These are phyloP conservation scores for Starmerella geochares DNA, from an alignment of 805 yeast genomes.

Conservation along the genomic window DNA sequence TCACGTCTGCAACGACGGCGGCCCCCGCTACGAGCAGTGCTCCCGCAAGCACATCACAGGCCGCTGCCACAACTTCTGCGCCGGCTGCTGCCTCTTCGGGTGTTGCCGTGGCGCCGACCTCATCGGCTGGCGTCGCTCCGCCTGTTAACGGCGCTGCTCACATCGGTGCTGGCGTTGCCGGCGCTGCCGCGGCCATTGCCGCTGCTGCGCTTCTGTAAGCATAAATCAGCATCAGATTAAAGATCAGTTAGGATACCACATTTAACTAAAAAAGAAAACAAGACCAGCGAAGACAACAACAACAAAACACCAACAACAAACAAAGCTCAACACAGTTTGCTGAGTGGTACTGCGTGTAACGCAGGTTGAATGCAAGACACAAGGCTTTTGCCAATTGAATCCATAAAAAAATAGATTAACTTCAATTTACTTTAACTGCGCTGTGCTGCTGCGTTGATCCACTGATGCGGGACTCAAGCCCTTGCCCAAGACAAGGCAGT, in stretches of 20 bases:
- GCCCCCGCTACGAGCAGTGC: conserved; percentile 10
- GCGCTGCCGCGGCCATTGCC: conserved; percentile 20
- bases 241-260: not conserved
- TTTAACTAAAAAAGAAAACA: not conserved
- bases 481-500: not conserved
- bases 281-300: no score
- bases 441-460: no score
- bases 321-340: no score
- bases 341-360: no score
- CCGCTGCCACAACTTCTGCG: conserved; percentile 2
- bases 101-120: conserved; percentile 2
- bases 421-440: no score
- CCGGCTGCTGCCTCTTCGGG: conserved; percentile 7
- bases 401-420: no score
- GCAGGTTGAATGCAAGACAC: no score
- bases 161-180: conserved; percentile 10
- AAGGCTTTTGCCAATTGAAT: no score
- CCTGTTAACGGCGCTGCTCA: conserved; percentile 15
- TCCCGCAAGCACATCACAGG: conserved; percentile 8
- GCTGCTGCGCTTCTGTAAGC: conserved; percentile 20
- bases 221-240: not conserved
- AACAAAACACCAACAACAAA: not conserved
- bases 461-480: no score
- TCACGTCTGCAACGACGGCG: conserved; percentile 9
- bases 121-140: not conserved